phyloP scores from a whole-genome alignment of 2,329 filamentous ascomycete species.

The Trichoderma brevicompactum region DNA sequence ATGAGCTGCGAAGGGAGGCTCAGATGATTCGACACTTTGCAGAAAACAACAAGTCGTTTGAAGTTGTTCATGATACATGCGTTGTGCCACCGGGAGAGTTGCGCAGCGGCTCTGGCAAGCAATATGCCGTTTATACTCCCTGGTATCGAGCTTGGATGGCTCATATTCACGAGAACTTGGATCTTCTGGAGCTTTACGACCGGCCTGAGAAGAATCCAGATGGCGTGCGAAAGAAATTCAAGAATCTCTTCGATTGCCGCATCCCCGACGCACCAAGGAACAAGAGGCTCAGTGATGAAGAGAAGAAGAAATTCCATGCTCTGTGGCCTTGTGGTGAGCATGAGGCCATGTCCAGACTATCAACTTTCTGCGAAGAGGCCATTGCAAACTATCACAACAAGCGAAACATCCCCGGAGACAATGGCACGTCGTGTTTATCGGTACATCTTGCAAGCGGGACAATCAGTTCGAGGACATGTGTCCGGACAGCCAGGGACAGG shows the following conservation, averaged over 20 bases:
- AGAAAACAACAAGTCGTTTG: conserved; percentile 67
- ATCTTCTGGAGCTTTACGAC: conserved; percentile 66
- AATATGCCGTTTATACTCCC: conserved; percentile 83
- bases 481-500: conserved; percentile 63
- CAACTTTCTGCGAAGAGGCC: conserved; percentile 69
- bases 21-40: conserved; percentile 64
- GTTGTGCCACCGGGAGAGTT: conserved; percentile 76
- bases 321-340: conserved; percentile 79
- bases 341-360: conserved; percentile 66
- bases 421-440: conserved; percentile 69
- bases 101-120: conserved; percentile 69
- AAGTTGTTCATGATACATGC: conserved; percentile 80
- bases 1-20: conserved; percentile 80
- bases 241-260: conserved; percentile 60
- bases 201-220: conserved; percentile 46
- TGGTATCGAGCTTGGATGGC: conserved; percentile 81
- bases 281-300: conserved; percentile 64
- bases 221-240: conserved; percentile 49
- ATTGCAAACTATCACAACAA: conserved; percentile 64
- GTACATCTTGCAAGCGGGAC: conserved; percentile 74
- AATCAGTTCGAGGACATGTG: conserved; percentile 68
- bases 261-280: conserved; percentile 67
- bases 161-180: conserved; percentile 70
- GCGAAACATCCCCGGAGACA: conserved; percentile 68
- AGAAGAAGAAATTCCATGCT: conserved; percentile 59